These are phyloP conservation scores for Geoglossum cookeanum DNA, from an alignment of 2,329 filamentous ascomycete genomes.

Conservation along the genomic window DNA sequence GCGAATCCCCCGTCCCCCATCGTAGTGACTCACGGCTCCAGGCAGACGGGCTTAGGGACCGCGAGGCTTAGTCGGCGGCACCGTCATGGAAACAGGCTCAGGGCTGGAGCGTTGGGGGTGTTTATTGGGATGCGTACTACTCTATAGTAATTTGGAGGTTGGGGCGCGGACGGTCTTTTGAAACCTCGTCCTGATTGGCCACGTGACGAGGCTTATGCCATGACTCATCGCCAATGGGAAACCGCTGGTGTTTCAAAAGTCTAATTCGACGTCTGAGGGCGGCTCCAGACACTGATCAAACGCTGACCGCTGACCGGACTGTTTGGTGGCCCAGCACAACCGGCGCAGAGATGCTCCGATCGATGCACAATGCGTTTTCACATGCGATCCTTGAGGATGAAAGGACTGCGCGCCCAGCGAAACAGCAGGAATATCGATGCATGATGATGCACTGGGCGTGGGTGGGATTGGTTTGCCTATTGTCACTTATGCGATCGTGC, in stretches of 20 bases:
- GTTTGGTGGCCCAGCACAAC: background rate
- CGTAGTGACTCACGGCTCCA: background rate
- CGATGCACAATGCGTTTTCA: slow-evolving; percentile 1
- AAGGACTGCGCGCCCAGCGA: background rate
- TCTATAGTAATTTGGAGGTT: background rate
- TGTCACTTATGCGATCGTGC: background rate
- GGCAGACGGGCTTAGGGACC: background rate
- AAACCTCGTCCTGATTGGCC: background rate
- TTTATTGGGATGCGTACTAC: no score
- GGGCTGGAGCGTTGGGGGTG: background rate
- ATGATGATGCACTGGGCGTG: background rate
- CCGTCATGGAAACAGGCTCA: background rate
- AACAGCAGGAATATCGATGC: background rate
- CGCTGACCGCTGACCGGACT: background rate
- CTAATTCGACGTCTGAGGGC: background rate
- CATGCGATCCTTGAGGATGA: background rate
- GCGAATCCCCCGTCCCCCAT: background rate
- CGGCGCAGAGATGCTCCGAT: background rate
- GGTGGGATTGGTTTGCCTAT: background rate
- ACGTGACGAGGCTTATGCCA: background rate
- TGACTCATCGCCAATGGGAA: background rate
- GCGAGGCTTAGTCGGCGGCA: background rate
- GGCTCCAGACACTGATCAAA: background rate
- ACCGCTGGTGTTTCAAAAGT: background rate
- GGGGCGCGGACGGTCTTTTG: background rate